Percentiles rank a stretch among this genome's conserved stretches.
These are phyloP conservation scores for Pseudisothecium myosuroides DNA, from an alignment of 225 moss, liverwort and hornwort genomes.

Conservation along the genomic window DNA sequence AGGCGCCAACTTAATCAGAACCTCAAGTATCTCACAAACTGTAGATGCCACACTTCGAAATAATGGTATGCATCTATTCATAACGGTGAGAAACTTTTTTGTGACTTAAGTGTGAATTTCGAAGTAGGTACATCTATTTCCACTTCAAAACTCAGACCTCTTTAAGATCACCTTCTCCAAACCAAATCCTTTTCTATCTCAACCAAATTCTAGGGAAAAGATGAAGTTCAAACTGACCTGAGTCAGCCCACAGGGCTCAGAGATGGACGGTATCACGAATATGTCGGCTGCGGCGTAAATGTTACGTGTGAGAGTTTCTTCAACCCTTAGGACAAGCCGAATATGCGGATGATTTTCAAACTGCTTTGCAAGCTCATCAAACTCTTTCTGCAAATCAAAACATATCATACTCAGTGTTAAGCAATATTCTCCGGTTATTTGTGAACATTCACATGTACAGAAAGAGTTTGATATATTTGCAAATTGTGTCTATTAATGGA, in stretches of 20 bases:
- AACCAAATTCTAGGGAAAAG: not conserved
- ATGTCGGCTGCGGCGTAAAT: slow-evolving; percentile 83
- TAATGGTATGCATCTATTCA: not conserved
- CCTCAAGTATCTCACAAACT: not conserved
- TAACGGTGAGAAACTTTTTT: not conserved
- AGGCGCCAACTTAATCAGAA: not conserved
- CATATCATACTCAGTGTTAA: not conserved
- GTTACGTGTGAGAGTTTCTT: slow-evolving; percentile 77
- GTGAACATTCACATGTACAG: not conserved
- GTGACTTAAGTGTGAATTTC: not conserved
- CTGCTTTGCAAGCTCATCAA: slow-evolving; percentile 62
- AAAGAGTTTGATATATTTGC: not conserved
- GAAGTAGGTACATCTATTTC: not conserved
- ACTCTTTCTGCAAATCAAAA: slow-evolving; percentile 31
- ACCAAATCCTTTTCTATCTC: not conserved
- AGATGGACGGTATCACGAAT: slow-evolving; percentile 87
- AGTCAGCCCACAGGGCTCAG: slow-evolving; percentile 86
- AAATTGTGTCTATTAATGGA: too few species aligned
- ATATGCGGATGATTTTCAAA: slow-evolving; percentile 78
- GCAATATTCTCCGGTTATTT: not conserved
- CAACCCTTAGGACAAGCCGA: slow-evolving; percentile 58
- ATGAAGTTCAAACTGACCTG: slow-evolving; percentile 12
- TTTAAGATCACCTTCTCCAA: not conserved
- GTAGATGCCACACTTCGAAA: not conserved
- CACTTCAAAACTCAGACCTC: not conserved